phyloP scores from a whole-genome alignment of 768 basidiomycete genomes.

The Termitomyces sp. region DNA sequence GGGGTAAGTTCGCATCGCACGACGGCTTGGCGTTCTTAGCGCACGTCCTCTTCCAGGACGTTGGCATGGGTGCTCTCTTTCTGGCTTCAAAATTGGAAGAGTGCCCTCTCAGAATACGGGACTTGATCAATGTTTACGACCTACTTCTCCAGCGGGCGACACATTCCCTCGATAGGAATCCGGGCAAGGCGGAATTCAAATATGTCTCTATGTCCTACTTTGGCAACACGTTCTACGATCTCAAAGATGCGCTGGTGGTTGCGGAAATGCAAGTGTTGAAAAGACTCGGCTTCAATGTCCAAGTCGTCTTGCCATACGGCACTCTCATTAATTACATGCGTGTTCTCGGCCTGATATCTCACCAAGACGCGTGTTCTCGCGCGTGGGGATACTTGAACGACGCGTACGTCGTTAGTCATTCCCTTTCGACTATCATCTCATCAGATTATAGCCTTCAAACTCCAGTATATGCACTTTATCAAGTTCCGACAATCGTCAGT shows the following conservation, averaged over 20 bases:
- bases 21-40: slow-evolving; percentile 1
- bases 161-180: slow-evolving; percentile 37
- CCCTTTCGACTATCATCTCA: background rate
- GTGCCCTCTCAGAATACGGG: slow-evolving; percentile 85
- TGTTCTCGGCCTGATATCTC: slow-evolving; percentile 76
- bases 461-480: slow-evolving; percentile 85
- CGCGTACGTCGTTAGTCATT: slow-evolving; percentile 52
- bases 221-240: slow-evolving; percentile 83
- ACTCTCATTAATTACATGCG: slow-evolving; percentile 93
- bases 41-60: slow-evolving; percentile 46
- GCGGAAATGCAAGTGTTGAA: slow-evolving; percentile 98
- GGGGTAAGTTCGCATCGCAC: slow-evolving; percentile 50
- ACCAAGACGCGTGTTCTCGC: slow-evolving; percentile 60
- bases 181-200: slow-evolving; percentile 38
- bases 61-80: slow-evolving; percentile 85
- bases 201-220: slow-evolving; percentile 90
- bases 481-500: slow-evolving; percentile 85
- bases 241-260: slow-evolving; percentile 91
- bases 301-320: slow-evolving; percentile 89
- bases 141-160: slow-evolving; percentile 72
- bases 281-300: slow-evolving; percentile 91
- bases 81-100: slow-evolving; percentile 91
- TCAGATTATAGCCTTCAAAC: slow-evolving; percentile 72
- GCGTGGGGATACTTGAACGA: slow-evolving; percentile 98
- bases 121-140: slow-evolving; percentile 93